Evolutionary conservation across 1,284 basidiomycete genomes (phyloP).

Genomic region (Boletus semigastroideus): DNA sequence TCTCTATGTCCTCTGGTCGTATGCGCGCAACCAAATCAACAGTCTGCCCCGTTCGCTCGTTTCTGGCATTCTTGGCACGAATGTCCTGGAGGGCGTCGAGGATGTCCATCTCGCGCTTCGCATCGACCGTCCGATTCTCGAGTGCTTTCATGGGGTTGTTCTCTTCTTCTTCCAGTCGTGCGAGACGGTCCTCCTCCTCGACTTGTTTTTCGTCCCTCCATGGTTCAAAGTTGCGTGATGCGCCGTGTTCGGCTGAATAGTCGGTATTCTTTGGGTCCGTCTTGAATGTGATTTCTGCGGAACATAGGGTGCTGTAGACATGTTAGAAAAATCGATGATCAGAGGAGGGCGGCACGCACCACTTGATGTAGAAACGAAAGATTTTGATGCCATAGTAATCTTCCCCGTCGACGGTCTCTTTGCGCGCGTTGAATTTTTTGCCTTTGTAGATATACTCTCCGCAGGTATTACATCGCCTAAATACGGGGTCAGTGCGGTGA

Average conservation of each 20-base stretch:
- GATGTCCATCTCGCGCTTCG: slow-evolving; percentile 98
- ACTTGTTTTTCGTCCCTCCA: slow-evolving; percentile 79
- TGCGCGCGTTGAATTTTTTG: slow-evolving; percentile 99
- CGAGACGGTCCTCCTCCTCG: slow-evolving; percentile 75
- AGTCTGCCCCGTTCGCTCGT: slow-evolving; percentile 75
- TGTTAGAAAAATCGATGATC: background rate
- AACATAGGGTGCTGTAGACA: slow-evolving; percentile 76
- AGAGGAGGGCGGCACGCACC: slow-evolving; percentile 42
- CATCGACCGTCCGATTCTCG: slow-evolving; percentile 89
- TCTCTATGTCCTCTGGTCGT: slow-evolving; percentile 62
- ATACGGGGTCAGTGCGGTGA: slow-evolving; percentile 3
- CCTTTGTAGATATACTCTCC: slow-evolving; percentile 98
- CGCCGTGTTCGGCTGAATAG: slow-evolving; percentile 90
- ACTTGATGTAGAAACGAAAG: slow-evolving; percentile 84
- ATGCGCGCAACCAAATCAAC: slow-evolving; percentile 61
- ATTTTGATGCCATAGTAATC: slow-evolving; percentile 98
- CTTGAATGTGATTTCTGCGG: slow-evolving; percentile 99
- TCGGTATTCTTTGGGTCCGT: slow-evolving; percentile 99
- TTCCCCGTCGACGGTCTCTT: slow-evolving; percentile 96
- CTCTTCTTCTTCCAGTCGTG: slow-evolving; percentile 81
- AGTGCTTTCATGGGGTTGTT: slow-evolving; percentile 97
- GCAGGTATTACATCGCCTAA: slow-evolving; percentile 88
- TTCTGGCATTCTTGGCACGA: slow-evolving; percentile 87
- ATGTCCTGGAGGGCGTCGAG: slow-evolving; percentile 96
- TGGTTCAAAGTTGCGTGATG: slow-evolving; percentile 92